These are phyloP conservation scores for Lactarius akahatsu DNA, from an alignment of 768 basidiomycete species.

Conservation along the genomic window DNA sequence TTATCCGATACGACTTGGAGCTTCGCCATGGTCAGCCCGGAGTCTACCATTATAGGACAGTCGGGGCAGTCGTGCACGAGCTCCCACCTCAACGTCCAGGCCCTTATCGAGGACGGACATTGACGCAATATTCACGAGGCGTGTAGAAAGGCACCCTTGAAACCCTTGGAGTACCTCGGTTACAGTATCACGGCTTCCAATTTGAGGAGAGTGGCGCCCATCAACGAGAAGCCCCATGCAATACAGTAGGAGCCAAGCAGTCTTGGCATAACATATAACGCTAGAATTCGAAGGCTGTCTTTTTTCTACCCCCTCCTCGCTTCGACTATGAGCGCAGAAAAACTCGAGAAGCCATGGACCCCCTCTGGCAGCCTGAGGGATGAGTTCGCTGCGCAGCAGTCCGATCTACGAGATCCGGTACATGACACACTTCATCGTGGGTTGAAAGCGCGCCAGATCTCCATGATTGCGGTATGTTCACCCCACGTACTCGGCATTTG, in stretches of 20 bases:
- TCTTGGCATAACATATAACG: background rate
- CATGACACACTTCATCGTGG: slow-evolving; percentile 37
- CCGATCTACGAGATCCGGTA: background rate
- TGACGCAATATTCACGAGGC: no score
- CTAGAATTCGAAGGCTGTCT: background rate
- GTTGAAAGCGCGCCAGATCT: slow-evolving; percentile 39
- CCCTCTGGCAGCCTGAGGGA: background rate
- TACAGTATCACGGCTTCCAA: background rate
- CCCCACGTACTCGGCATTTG: background rate
- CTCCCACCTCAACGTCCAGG: background rate
- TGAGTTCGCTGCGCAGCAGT: background rate
- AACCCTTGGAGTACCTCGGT: background rate
- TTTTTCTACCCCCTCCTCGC: background rate
- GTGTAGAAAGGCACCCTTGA: no score
- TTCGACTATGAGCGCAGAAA: slow-evolving; percentile 1
- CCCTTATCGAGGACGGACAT: no score
- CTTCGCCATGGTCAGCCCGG: no score
- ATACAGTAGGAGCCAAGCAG: background rate
- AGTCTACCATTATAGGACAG: no score
- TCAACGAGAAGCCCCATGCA: background rate
- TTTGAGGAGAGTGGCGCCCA: background rate
- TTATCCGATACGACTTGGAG: background rate
- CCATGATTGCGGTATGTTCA: slow-evolving; percentile 41
- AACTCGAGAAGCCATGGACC: slow-evolving; percentile 1
- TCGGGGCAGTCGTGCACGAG: no score